Evolutionary conservation across 2,329 filamentous ascomycete species (phyloP), one percentile per base, ranked within the genome.

Genomic region (Sarocladium kiliense): DNA sequence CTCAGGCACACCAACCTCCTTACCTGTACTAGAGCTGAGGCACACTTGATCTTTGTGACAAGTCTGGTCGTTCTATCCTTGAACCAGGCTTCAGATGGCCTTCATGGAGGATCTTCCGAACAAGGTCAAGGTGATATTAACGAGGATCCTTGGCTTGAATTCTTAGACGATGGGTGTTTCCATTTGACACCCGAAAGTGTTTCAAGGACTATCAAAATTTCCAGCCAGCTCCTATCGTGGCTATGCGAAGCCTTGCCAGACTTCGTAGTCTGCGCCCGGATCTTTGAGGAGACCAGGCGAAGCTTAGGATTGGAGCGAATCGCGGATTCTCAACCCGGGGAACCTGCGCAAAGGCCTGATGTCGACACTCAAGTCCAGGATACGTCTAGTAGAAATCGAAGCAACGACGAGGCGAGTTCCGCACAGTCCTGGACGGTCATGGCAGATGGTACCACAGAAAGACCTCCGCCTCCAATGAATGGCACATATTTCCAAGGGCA

Each of bases 11-110:
- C 21, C 2, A 19, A 27, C 7, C 34, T 56, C 3, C 23, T 55
- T 12, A 53, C 47, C 2, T 57, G 30, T n/a, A 55, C 53, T 7
- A 30, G 53, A 18, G 39, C 53, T n/a, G 42, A 55, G 39, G 53
- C 47, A 9, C 53, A 57, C 30, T 23, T 53, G 3, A 53, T 57
- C 11, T 57, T 57, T 36, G 30, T 57, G 3, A 36, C 53, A 1
- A 57, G 56, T 25, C 56, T 55, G 16, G 39, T 57, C 5, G 27
- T 55, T 3, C 34, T 55, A 16, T 55, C 37, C 19, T 21, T 55
- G 14, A 54, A 41, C 11, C 37, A 54, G 16, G 25, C n/a, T 23
- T 45, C 21, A 25, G 41, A 45, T 21, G 41, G 18, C 7, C 41
- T 45, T 25, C 5, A 18, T 26, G 18, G 7, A 18, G 41, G 23